Conservation (phyloP, 768 basidiomycete genomes). For the Leccinum rimulosum region DNA sequence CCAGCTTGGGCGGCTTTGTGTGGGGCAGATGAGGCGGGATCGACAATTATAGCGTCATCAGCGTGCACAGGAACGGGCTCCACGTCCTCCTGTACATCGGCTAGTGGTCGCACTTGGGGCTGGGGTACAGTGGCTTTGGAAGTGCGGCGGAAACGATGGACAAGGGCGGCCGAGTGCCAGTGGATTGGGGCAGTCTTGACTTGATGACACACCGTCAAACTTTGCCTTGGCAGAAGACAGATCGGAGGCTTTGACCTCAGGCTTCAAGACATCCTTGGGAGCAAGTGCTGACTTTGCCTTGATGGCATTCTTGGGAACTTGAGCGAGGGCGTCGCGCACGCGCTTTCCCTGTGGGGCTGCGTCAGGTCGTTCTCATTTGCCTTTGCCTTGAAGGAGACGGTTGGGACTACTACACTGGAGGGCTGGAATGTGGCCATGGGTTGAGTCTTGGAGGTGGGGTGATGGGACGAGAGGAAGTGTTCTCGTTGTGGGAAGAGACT, state of each 20-base stretch:
- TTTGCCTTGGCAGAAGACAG: conserved; percentile 43
- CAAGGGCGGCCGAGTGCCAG: conserved; percentile 49
- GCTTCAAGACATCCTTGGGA: conserved; percentile 40
- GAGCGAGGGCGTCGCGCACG: conserved; percentile 73
- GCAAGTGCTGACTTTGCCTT: conserved; percentile 38
- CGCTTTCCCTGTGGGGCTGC: conserved; percentile 56
- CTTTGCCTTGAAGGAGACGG: conserved; percentile 37
- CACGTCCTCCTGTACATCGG: conserved; percentile 29
- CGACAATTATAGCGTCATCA: conserved; percentile 55
- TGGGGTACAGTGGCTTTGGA: conserved; percentile 27
- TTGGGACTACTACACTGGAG: conserved; percentile 38
- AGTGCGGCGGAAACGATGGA: conserved; percentile 49
- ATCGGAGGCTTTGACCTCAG: conserved; percentile 46
- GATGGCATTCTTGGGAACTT: conserved; percentile 57
- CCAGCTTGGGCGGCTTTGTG: neutral
- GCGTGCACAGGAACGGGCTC: conserved; percentile 26
- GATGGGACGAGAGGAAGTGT: conserved; percentile 61
- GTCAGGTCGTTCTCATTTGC: conserved; percentile 44
- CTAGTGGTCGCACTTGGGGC: conserved; percentile 23
- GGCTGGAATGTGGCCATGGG: conserved; percentile 36
- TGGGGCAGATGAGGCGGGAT: conserved; percentile 36
- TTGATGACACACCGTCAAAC: conserved; percentile 65
- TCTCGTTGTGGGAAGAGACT: conserved; percentile 60
- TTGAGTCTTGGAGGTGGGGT: conserved; percentile 46
- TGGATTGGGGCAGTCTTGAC: conserved; percentile 34